phyloP scores from a whole-genome alignment of 371 early-diverging fungal genomes.

The Mucor circinelloides region DNA sequence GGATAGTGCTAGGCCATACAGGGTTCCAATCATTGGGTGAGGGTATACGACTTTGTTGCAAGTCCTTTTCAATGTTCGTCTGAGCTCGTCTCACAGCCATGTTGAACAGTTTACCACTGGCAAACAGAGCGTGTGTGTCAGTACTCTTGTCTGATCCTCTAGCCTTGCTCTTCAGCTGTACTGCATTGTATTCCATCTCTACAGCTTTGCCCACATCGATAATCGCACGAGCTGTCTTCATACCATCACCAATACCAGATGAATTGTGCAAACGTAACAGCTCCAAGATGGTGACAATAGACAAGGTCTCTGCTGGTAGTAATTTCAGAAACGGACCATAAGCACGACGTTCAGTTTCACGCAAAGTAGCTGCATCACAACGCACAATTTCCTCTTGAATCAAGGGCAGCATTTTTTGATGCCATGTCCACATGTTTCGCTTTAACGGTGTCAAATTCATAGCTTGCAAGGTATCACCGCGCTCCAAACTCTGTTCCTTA shows the following conservation, averaged over 20 bases:
- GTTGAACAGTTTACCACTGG: conserved; percentile 78
- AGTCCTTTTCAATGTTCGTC: conserved; percentile 55
- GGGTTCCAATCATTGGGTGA: conserved; percentile 58
- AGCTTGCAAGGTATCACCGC: conserved; percentile 59
- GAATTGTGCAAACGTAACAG: conserved; percentile 68
- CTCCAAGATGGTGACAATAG: conserved; percentile 86
- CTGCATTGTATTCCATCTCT: conserved; percentile 84
- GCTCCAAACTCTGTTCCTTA: conserved; percentile 52
- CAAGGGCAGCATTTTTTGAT: conserved; percentile 65
- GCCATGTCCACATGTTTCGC: conserved; percentile 77
- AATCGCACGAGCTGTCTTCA: conserved; percentile 66
- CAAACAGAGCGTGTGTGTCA: conserved; percentile 63
- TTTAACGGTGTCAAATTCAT: conserved; percentile 58
- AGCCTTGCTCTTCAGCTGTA: conserved; percentile 63
- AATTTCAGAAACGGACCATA: conserved; percentile 78
- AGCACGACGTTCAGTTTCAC: conserved; percentile 41
- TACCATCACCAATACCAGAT: conserved; percentile 64
- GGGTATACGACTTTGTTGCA: conserved; percentile 22
- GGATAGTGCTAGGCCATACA: conserved; percentile 65
- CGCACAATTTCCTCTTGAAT: conserved; percentile 68
- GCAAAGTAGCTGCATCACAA: conserved; percentile 35
- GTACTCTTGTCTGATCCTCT: conserved; percentile 13
- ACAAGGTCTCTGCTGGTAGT: conserved; percentile 75
- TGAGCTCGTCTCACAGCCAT: conserved; percentile 76
- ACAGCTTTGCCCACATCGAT: conserved; percentile 77